A percentile compares a stretch with the other conserved stretches of the same genome.
Evolutionary conservation across 2,329 filamentous ascomycete genomes (phyloP).

Genomic region (Pyrenophora teres): DNA sequence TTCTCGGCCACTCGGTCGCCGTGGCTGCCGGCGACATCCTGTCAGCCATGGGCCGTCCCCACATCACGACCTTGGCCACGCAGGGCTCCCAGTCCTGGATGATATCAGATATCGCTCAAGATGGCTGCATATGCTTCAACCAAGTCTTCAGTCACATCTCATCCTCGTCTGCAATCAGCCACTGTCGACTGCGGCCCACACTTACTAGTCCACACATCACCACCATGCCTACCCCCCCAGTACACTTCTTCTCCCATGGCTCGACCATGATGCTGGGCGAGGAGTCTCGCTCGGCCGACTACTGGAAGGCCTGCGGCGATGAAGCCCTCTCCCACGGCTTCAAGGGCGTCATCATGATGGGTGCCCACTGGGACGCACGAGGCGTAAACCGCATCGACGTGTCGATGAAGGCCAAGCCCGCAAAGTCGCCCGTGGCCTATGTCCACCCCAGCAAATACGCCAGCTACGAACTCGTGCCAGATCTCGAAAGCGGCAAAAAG

Average conservation of each 20-base stretch:
- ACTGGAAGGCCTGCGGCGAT: conserved; percentile 70
- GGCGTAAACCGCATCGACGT: conserved; percentile 63
- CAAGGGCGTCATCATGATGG: conserved; percentile 70
- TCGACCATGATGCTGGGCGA: conserved; percentile 75
- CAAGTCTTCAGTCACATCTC: background rate
- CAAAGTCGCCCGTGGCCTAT: conserved; percentile 68
- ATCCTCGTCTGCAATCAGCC: no score
- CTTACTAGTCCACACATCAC: background rate
- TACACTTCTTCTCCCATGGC: conserved; percentile 72
- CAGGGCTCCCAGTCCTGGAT: background rate
- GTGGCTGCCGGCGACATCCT: no score
- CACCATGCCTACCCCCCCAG: conserved; percentile 54
- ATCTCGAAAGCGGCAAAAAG: conserved; percentile 58
- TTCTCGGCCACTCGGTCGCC: background rate
- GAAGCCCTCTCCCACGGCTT: conserved; percentile 63
- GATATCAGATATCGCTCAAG: background rate
- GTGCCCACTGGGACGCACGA: conserved; percentile 68
- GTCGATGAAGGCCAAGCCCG: conserved; percentile 63
- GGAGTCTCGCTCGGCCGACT: conserved; percentile 63
- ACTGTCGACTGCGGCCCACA: background rate
- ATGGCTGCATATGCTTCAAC: background rate
- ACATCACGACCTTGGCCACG: conserved; percentile 19
- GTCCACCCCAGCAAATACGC: conserved; percentile 69
- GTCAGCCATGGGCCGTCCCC: conserved; percentile 2
- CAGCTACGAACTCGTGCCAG: conserved; percentile 64